Evolutionary conservation across 2,329 filamentous ascomycete species (phyloP), one percentile per base, ranked within the genome.

Genomic region (Beauveria medogensis): DNA sequence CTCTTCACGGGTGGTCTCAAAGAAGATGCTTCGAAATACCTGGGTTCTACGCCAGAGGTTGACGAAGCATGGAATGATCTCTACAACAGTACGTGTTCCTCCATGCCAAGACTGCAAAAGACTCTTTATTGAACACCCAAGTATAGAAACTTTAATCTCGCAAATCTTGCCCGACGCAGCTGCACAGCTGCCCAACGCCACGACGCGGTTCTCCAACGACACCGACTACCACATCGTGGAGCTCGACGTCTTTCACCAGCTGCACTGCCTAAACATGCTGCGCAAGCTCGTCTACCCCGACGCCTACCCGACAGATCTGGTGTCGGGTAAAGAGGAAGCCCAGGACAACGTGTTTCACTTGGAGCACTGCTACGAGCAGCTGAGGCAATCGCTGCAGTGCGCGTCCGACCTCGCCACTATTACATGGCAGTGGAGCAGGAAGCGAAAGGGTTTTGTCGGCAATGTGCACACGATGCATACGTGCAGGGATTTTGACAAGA

Each of bases 31-130:
- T 79, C 78, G 0, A 74, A 74, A 3, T 85, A 80, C 64, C 78
- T 84, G 51, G 83, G 83, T 20, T 78, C 74, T 30, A 80, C 81
- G 0, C 74, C 77, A 7, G 77, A 81, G 22, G 82, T 85, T 6
- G 82, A 85, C 62, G 74, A 74, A 55, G 78, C 77, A 16, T 86
- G 83, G 83, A 77, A 81, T 54, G 75, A 75, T 10, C 77, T 83
- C 52, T 80, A 79, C 37, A 52, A 62, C 37, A 51, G 65, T 67
- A 58, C 16, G 59, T 40, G 1, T 20, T 44, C 34, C 4, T 22
- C 34, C n/a, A 3, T 28, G 5, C 5, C 5, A 30, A 16, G 3
- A 2, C 4, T 12, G 7, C 37, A 12, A 14, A 14, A n/a, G 16
- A 18, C 12, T 34, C 46, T 62, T 40, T 63, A 12, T 22, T 26